Evolutionary conservation across 2,329 filamentous ascomycete genomes (phyloP).

Genomic region (Byssochlamys sp.): DNA sequence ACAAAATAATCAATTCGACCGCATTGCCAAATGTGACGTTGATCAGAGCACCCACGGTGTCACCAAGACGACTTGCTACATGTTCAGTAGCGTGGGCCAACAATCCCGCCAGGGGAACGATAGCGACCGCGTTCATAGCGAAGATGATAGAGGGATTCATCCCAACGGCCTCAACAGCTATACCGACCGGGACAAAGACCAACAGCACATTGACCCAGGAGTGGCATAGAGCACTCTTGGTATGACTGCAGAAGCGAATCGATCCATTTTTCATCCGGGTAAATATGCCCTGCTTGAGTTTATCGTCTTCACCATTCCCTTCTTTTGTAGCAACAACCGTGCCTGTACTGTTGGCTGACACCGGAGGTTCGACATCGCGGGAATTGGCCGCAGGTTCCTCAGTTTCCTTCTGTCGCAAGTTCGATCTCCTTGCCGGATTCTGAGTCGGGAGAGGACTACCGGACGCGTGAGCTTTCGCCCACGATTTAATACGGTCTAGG

Average conservation of each 20-base stretch:
- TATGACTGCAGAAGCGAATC: constrained; percentile 24
- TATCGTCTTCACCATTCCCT: background rate
- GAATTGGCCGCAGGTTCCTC: background rate
- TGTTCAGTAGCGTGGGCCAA: constrained; percentile 66
- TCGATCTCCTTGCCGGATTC: background rate
- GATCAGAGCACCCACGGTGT: constrained; percentile 61
- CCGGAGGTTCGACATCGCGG: background rate
- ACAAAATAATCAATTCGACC: constrained; percentile 68
- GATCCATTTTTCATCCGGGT: constrained; percentile 21
- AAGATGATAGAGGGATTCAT: constrained; percentile 56
- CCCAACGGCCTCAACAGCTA: constrained; percentile 26
- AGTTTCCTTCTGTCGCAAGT: background rate
- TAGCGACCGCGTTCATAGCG: constrained; percentile 64
- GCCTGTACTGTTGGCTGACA: background rate
- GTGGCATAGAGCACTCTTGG: constrained; percentile 24
- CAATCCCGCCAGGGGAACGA: constrained; percentile 63
- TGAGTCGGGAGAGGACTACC: background rate
- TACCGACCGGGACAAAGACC: constrained; percentile 34
- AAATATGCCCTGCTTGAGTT: background rate
- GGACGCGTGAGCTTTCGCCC: background rate
- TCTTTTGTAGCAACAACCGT: background rate
- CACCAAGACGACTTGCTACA: constrained; percentile 62
- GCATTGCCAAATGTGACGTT: constrained; percentile 73
- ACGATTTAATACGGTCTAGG: background rate
- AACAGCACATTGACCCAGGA: constrained; percentile 38